Percentiles rank a stretch among this genome's conserved stretches.
Conservation (phyloP, 1,284 basidiomycete genomes). For the Fomitopsis schrenkii region DNA sequence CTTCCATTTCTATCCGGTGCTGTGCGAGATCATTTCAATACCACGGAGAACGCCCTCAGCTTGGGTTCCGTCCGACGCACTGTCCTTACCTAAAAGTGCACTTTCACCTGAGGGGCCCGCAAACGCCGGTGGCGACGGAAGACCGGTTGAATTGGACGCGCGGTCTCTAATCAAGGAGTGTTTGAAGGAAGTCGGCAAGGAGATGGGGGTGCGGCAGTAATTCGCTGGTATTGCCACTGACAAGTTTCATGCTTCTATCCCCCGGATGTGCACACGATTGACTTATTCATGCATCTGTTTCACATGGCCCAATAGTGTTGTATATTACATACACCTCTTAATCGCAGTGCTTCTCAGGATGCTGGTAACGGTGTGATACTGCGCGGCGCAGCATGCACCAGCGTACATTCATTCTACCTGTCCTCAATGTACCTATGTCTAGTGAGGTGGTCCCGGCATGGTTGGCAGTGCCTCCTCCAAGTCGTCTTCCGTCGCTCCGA, state of each 20-base stretch:
- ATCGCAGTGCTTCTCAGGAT: not conserved
- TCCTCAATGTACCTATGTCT: not conserved
- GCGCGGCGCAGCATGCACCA: not conserved
- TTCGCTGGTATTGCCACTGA: not conserved
- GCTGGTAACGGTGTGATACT: not conserved
- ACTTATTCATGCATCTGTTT: not conserved
- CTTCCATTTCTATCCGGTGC: conserved; percentile 77
- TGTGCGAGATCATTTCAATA: conserved; percentile 76
- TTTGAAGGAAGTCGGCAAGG: conserved; percentile 68
- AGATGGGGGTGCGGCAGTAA: conserved; percentile 49
- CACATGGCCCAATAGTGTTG: not conserved
- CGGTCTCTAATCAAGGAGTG: conserved; percentile 65
- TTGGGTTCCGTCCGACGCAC: conserved; percentile 42
- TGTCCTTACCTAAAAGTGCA: conserved; percentile 5
- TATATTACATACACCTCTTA: not conserved
- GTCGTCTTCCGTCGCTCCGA: conserved; percentile 56
- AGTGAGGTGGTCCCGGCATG: conserved; percentile 17
- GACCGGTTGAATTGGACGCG: conserved; percentile 56
- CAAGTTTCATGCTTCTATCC: not conserved
- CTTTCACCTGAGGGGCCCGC: not conserved
- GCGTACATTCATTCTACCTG: not conserved
- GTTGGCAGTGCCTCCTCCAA: conserved; percentile 25
- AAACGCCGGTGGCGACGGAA: conserved; percentile 6
- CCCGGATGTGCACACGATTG: not conserved
- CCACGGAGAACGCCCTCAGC: conserved; percentile 61